phyloP scores from a whole-genome alignment of 345 rosid species.

The Conringia planisiliqua region DNA sequence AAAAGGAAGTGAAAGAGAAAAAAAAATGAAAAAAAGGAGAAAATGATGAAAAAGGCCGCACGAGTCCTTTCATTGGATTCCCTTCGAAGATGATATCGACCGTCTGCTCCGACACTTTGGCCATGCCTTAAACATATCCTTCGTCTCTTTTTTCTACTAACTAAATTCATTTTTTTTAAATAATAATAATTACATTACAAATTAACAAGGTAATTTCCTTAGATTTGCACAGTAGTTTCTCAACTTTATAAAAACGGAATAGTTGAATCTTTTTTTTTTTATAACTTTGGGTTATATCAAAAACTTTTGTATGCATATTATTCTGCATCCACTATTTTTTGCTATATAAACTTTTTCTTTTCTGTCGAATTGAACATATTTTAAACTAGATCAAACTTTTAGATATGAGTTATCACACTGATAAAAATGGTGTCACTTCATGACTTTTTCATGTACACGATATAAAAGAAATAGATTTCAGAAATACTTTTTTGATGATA shows the following conservation, averaged over 20 bases:
- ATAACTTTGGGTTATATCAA: slow-evolving; percentile 9
- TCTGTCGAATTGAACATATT: neutral
- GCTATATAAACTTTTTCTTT: neutral
- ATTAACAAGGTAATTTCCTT: neutral
- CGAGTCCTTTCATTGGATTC: slow-evolving; percentile 41
- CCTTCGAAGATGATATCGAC: slow-evolving; percentile 14
- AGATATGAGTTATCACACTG: neutral
- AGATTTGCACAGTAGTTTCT: neutral
- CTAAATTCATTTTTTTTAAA: neutral
- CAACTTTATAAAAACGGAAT: neutral
- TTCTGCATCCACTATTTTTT: slow-evolving; percentile 4
- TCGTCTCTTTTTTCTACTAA: neutral
- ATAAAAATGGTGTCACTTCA: neutral
- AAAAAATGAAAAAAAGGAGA: neutral
- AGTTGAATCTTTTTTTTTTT: slow-evolving; percentile 1
- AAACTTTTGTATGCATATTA: slow-evolving; percentile 8
- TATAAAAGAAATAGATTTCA: neutral
- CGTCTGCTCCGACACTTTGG: slow-evolving; percentile 13
- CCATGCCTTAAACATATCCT: neutral
- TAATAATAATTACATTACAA: neutral
- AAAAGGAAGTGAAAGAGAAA: neutral
- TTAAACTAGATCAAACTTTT: neutral
- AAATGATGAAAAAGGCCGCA: slow-evolving; percentile 34
- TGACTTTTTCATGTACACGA: neutral
- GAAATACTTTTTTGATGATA: neutral